phyloP scores from a whole-genome alignment of 2,329 filamentous ascomycete species.

The Claviceps maximensis region DNA sequence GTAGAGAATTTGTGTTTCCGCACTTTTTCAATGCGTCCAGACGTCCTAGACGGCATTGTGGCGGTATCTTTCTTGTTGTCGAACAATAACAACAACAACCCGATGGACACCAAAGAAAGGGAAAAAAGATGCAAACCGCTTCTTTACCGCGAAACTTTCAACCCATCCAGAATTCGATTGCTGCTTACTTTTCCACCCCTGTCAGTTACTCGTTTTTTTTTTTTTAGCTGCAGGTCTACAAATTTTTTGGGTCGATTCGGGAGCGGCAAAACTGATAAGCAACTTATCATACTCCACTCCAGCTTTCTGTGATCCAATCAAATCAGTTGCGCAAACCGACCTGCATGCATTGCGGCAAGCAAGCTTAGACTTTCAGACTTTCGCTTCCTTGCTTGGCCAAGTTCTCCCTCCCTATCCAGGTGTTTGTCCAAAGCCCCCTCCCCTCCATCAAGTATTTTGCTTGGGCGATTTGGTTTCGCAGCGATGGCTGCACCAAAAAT shows the following conservation, averaged over 20 bases:
- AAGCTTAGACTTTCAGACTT: not conserved
- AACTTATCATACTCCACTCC: slow-evolving; percentile 3
- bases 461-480: not conserved
- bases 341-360: not conserved
- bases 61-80: slow-evolving; percentile 12
- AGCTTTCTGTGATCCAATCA: slow-evolving; percentile 18
- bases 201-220: not conserved
- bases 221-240: slow-evolving; percentile 9
- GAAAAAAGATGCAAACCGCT: not conserved
- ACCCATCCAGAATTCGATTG: slow-evolving; percentile 6
- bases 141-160: not conserved
- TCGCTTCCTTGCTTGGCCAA: not conserved
- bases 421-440: slow-evolving; percentile 8
- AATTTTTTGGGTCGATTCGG: slow-evolving; percentile 22
- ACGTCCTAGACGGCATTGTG: slow-evolving; percentile 48
- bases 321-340: slow-evolving; percentile 16
- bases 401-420: not conserved
- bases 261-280: slow-evolving; percentile 24
- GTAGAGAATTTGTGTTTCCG: slow-evolving; percentile 59
- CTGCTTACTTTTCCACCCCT: slow-evolving; percentile 11
- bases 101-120: not conserved
- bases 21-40: slow-evolving; percentile 56
- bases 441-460: not conserved
- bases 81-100: slow-evolving; percentile 3
- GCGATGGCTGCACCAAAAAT: slow-evolving; percentile 36